Percentiles rank a stretch among this genome's conserved stretches.
These are phyloP conservation scores for Escovopsis sp. DNA, from an alignment of 2,329 filamentous ascomycete genomes.

Conservation along the genomic window DNA sequence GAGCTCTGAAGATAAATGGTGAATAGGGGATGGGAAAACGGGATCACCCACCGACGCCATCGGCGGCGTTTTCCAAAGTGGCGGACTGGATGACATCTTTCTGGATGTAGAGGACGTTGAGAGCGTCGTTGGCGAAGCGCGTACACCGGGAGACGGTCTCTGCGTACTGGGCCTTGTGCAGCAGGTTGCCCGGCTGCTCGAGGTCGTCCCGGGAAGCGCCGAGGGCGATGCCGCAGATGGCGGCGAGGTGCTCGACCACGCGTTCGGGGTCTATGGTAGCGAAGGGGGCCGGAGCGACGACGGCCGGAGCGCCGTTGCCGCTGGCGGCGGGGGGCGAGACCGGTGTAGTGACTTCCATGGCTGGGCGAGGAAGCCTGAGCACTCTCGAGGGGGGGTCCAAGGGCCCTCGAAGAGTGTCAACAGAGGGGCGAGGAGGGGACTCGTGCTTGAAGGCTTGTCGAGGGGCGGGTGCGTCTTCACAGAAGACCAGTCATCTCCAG, in stretches of 20 bases:
- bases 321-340: constrained; percentile 32
- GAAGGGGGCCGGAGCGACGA: constrained; percentile 26
- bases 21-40: background rate
- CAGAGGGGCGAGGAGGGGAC: constrained; percentile 5
- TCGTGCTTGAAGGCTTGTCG: background rate
- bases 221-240: constrained; percentile 57
- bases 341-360: constrained; percentile 40
- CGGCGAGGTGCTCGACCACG: constrained; percentile 57
- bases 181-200: constrained; percentile 64
- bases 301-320: constrained; percentile 23
- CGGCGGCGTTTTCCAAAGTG: constrained; percentile 31
- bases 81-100: constrained; percentile 55
- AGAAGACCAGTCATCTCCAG: constrained; percentile 16
- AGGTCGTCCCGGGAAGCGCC: constrained; percentile 67
- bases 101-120: constrained; percentile 80
- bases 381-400: background rate
- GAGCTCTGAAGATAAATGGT: too few relatives aligned
- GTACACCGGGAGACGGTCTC: constrained; percentile 81
- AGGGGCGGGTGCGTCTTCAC: constrained; percentile 9
- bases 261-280: constrained; percentile 49
- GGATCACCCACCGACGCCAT: constrained; percentile 26
- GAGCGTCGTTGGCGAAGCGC: constrained; percentile 77
- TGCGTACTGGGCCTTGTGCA: constrained; percentile 54
- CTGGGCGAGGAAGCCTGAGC: constrained; percentile 4
- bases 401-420: constrained; percentile 2